Evolutionary conservation across 108 stramenopile species (phyloP), one percentile per base, ranked within the genome.

Genomic region (Nitzschia palea): DNA sequence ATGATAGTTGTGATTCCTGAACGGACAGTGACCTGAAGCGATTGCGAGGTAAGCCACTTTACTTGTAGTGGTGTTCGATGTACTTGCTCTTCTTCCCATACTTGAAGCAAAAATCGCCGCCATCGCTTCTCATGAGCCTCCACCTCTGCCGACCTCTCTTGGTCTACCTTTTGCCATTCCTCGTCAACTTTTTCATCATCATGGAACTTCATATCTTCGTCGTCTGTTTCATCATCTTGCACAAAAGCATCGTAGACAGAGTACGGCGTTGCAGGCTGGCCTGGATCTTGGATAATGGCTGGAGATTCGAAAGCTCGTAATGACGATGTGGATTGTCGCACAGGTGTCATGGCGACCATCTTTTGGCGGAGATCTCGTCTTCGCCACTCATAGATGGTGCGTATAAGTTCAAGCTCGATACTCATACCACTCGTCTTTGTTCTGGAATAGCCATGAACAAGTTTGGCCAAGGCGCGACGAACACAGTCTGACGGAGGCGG

Each of bases 321-420:
- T 36, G 40, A 60, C 40, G 2, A 18, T 17, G 18, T 40, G 36
- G 22, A 22, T 37, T 25, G 27, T 14, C 40, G 62, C 22, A 20
- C 43, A 10, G 62, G 47, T 17, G 42, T 52, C 15, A 42, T 47
- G 14, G 65, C 64, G 10, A 55, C 43, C 17, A 27, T 40, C 33
- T 58, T 44, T 31, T 59, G 56, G 14, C 57, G 63, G 17, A 76
- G 42, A 14, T 80, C 74, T 25, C 47, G 60, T 31, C 36, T 35
- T 47, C 82, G 50, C 78, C 78, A 83, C 62, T 76, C 65, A 17
- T 83, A 63, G 51, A 83, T 54, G 17, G 78, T 76, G 36, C 53
- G 59, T 37, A 83, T 44, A 14, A 70, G 75, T 52, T 83, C 82
- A 0, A 83, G 64, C 52, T 78, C 82, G 5, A 83, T 55, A 48